Conservation (phyloP, 768 basidiomycete species). For the Gyrodon lividus region DNA sequence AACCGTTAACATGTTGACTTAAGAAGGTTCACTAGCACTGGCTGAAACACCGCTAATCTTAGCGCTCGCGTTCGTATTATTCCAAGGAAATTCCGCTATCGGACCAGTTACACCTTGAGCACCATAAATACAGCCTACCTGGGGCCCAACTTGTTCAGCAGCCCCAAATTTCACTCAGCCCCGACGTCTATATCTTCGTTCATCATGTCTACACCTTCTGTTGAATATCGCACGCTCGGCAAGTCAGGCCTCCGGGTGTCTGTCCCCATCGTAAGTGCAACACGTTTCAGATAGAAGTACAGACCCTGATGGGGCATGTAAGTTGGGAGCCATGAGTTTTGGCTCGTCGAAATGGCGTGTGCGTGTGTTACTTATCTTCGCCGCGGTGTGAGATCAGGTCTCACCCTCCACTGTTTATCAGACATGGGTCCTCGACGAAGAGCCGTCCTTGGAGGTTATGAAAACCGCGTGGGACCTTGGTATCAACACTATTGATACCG, state of each 20-base stretch:
- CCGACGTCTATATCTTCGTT: not conserved
- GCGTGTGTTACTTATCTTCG: constrained; percentile 2
- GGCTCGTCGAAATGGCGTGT: constrained; percentile 28
- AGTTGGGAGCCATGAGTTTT: constrained; percentile 31
- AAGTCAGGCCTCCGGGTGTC: constrained; percentile 34
- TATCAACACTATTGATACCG: constrained; percentile 40
- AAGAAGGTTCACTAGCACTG: too few species aligned
- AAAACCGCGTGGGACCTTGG: constrained; percentile 42
- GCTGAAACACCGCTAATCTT: too few species aligned
- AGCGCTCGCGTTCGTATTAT: too few species aligned
- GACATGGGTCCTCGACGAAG: constrained; percentile 30
- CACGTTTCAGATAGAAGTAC: not conserved
- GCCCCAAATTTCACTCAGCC: too few species aligned
- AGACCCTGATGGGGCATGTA: not conserved
- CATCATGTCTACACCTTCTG: constrained; percentile 14
- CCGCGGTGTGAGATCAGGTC: not conserved
- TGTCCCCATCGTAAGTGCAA: constrained; percentile 30
- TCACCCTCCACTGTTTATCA: not conserved
- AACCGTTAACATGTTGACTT: too few species aligned
- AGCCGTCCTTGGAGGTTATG: constrained; percentile 31
- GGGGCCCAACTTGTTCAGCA: too few species aligned
- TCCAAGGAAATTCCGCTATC: too few species aligned
- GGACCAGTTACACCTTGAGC: too few species aligned
- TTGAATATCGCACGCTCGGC: constrained; percentile 32
- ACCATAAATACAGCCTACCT: not conserved